Evolutionary conservation across 768 basidiomycete species (phyloP), one percentile per base, ranked within the genome.

Genomic region (Leccinum variicolor): DNA sequence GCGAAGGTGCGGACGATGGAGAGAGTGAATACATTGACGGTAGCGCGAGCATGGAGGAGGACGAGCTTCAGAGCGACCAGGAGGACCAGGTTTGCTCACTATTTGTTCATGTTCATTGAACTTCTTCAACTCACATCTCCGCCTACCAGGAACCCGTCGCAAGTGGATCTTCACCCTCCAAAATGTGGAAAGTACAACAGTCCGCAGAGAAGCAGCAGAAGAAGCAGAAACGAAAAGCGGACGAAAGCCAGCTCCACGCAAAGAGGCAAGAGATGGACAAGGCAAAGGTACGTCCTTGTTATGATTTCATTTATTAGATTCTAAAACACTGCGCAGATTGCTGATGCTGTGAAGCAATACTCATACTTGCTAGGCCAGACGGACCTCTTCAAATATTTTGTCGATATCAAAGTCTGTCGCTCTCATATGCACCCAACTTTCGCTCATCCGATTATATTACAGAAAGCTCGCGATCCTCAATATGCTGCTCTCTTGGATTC

Each of bases 281-380:
- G 70, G 89, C 86, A 25, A 94, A 93, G 79, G 91, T 87, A 62
- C 17, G 73, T 31, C n/a, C 54, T 21, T n/a, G 2, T 29, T 36
- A 17, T 17, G 10, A 33, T 39, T 19, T 41, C 31, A 36, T 29
- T 15, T 33, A 9, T 53, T 13, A 15, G n/a, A 31, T 59, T 47
- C 56, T 53, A 50, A 61, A 66, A 59, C 64, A 48, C 17, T 36
- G 47, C 53, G 21, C 62, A 98, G 93, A 82, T 94, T 41, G 77
- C 92, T 19, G 95, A 98, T 68, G 92, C 94, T 10, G 91, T 98
- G 59, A 98, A 98, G 72, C 88, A 94, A 17, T 98, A 98, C 69
- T 92, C 91, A 2, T 98, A 98, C 73, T 84, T 98, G n/a, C 82
- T 99, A 2, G 97, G 97, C 8, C 95, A 99, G 72, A 98, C 96